Evolutionary conservation across 306 rosid species (phyloP).

Genomic region (Lathyrus sativus): DNA sequence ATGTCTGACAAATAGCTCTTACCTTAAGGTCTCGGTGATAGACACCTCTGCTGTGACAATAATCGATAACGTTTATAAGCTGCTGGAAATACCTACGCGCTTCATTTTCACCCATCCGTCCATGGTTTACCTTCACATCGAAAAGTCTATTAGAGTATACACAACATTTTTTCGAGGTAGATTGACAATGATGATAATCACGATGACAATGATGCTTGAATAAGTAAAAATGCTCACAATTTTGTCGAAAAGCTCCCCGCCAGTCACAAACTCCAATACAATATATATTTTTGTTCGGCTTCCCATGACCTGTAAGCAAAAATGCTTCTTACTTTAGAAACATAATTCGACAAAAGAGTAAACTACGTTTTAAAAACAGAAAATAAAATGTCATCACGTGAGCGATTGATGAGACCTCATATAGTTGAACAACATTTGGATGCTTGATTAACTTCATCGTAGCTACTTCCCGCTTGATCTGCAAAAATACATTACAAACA

Average conservation of each 20-base stretch:
- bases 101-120: constrained; percentile 88
- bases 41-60: constrained; percentile 99
- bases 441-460: constrained; percentile 96
- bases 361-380: neutral
- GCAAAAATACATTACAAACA: constrained; percentile 37
- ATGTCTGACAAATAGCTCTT: constrained; percentile 22
- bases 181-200: no score
- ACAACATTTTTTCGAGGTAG: neutral
- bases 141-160: constrained; percentile 28
- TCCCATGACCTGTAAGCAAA: constrained; percentile 82
- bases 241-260: constrained; percentile 98
- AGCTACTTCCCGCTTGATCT: constrained; percentile 92
- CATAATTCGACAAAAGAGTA: constrained; percentile 14
- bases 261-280: constrained; percentile 89
- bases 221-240: constrained; percentile 60
- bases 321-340: constrained; percentile 15
- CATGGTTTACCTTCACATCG: constrained; percentile 78
- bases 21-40: constrained; percentile 96
- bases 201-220: no score
- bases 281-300: constrained; percentile 93
- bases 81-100: constrained; percentile 96
- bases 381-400: no score
- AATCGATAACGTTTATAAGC: constrained; percentile 94
- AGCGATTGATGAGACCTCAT: constrained; percentile 50
- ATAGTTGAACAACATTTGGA: constrained; percentile 85